Evolutionary conservation across 352 stramenopile species (phyloP).

Genomic region (Pythium plurisporium): DNA sequence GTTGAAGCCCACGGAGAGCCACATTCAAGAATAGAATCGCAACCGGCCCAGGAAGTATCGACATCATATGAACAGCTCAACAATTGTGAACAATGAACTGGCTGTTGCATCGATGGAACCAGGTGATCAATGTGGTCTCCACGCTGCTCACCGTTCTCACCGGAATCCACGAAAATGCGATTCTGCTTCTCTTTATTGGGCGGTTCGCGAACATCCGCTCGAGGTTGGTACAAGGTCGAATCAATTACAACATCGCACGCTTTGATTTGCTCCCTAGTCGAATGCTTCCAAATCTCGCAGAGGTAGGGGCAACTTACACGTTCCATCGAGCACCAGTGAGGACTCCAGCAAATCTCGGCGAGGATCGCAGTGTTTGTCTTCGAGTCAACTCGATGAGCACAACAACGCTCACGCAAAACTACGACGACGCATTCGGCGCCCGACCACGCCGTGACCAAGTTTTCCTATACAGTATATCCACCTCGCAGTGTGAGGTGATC

Average conservation of each 20-base stretch:
- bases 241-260: conserved; percentile 41
- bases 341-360: conserved; percentile 11
- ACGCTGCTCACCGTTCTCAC: conserved; percentile 30
- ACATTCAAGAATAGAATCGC: too few species aligned
- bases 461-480: conserved; percentile 33
- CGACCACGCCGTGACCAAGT: conserved; percentile 21
- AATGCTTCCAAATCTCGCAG: conserved; percentile 25
- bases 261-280: conserved; percentile 26
- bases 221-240: conserved; percentile 25
- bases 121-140: conserved; percentile 16
- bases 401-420: conserved; percentile 19
- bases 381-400: conserved; percentile 29
- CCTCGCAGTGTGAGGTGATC: conserved; percentile 27
- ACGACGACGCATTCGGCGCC: conserved; percentile 32
- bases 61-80: too few species aligned
- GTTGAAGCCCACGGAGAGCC: too few species aligned
- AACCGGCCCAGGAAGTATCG: too few species aligned
- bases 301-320: conserved; percentile 21
- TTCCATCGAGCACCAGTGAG: conserved; percentile 23
- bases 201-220: conserved; percentile 24
- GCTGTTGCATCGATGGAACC: too few species aligned
- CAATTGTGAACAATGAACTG: too few species aligned
- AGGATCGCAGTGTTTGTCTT: conserved; percentile 27
- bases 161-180: conserved; percentile 25
- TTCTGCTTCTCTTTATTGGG: conserved; percentile 19